Conservation (phyloP, 164 flowering plant species). For the Vitis vinifera region ASM3070453v1 NC_081808.1:987501-988000, state of each 20-base stretch:
- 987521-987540: slow-evolving; percentile 98
- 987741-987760: slow-evolving; percentile 92
- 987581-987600: slow-evolving; percentile 99
- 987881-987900: slow-evolving; percentile 91
- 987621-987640: slow-evolving; percentile 78
- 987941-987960: slow-evolving; percentile 86
- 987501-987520: slow-evolving; percentile 95
- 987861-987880: slow-evolving; percentile 77
- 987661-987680: slow-evolving; percentile 91
- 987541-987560: slow-evolving; percentile 86
- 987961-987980: slow-evolving; percentile 90
- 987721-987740: slow-evolving; percentile 97
- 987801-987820: slow-evolving; percentile 86
- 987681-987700: slow-evolving; percentile 89
- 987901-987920: slow-evolving; percentile 91
- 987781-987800: slow-evolving; percentile 84
- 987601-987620: slow-evolving; percentile 95
- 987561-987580: slow-evolving; percentile 96
- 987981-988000: slow-evolving; percentile 98
- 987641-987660: slow-evolving; percentile 95
- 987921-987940: slow-evolving; percentile 88
- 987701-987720: slow-evolving; percentile 97
- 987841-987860: slow-evolving; percentile 75
- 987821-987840: slow-evolving; percentile 77
- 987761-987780: slow-evolving; percentile 83